Evolutionary conservation across 495 filamentous ascomycete species (phyloP).

Genomic region (Ramalina intermedia): DNA sequence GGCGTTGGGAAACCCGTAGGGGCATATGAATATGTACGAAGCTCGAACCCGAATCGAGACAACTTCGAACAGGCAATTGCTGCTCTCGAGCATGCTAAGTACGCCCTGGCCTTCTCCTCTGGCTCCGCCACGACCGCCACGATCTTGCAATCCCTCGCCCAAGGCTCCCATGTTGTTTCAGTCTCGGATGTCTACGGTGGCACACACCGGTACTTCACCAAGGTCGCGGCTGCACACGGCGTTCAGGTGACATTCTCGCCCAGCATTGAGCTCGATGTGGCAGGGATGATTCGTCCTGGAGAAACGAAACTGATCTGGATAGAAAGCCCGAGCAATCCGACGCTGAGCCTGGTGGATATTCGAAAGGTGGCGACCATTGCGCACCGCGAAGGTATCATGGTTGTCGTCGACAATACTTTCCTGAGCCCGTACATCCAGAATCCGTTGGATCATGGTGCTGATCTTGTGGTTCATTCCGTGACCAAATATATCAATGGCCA

Average conservation of each 20-base stretch:
- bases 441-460: constrained; percentile 84
- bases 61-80: constrained; percentile 90
- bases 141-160: constrained; percentile 82
- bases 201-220: constrained; percentile 97
- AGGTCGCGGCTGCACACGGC: constrained; percentile 87
- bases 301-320: constrained; percentile 97
- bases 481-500: constrained; percentile 99
- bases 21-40: constrained; percentile 77
- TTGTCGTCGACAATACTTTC: constrained; percentile 99
- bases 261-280: constrained; percentile 73
- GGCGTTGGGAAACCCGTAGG: constrained; percentile 76
- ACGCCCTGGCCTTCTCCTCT: constrained; percentile 88
- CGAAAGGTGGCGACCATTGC: constrained; percentile 64
- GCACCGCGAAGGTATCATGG: constrained; percentile 75
- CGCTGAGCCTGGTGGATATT: constrained; percentile 83
- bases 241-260: constrained; percentile 91
- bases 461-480: constrained; percentile 98
- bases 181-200: constrained; percentile 97
- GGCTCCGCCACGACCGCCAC: constrained; percentile 88
- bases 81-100: constrained; percentile 79
- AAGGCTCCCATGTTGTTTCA: constrained; percentile 86
- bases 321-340: constrained; percentile 89
- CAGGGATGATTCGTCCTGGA: constrained; percentile 59
- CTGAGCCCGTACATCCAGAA: constrained; percentile 93
- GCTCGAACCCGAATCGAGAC: constrained; percentile 80